Evolutionary conservation across 352 stramenopile species (phyloP).

Genomic region (Globisporangium middletonii): DNA sequence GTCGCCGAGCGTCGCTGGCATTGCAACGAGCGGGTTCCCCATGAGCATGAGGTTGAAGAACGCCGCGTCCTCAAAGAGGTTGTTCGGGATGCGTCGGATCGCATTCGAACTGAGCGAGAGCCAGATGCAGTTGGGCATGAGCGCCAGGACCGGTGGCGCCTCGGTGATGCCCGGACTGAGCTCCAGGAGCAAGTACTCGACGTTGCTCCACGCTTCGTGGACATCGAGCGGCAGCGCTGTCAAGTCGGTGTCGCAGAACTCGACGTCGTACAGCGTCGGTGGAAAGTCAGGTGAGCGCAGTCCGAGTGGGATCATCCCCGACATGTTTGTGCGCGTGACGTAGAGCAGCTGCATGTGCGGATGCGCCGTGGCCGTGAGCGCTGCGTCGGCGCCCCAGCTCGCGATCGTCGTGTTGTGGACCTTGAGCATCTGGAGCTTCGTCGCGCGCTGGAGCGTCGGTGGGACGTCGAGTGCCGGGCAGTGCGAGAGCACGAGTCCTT

Average conservation of each 20-base stretch:
- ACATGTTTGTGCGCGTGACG: slow-evolving; percentile 18
- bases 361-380: slow-evolving; percentile 6
- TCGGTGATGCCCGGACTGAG: slow-evolving; percentile 7
- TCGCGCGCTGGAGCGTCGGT: slow-evolving; percentile 7
- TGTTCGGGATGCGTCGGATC: slow-evolving; percentile 2
- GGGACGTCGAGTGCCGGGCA: slow-evolving; percentile 15
- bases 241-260: slow-evolving; percentile 8
- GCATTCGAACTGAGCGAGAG: slow-evolving; percentile 6
- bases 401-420: slow-evolving; percentile 16
- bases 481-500: slow-evolving; percentile 16
- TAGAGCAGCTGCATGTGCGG: slow-evolving; percentile 11
- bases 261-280: slow-evolving; percentile 5
- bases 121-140: slow-evolving; percentile 6
- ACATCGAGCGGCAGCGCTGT: slow-evolving; percentile 7
- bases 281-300: slow-evolving; percentile 3
- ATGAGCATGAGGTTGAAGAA: slow-evolving; percentile 9
- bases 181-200: slow-evolving; percentile 5
- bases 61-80: background rate
- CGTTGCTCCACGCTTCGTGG: slow-evolving; percentile 6
- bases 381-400: slow-evolving; percentile 10
- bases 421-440: slow-evolving; percentile 17
- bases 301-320: slow-evolving; percentile 3
- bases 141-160: background rate
- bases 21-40: slow-evolving; percentile 1
- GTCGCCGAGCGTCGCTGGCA: slow-evolving; percentile 6